phyloP scores from a whole-genome alignment of 441 rosid species.

The Euphorbia neoarborescens region DNA sequence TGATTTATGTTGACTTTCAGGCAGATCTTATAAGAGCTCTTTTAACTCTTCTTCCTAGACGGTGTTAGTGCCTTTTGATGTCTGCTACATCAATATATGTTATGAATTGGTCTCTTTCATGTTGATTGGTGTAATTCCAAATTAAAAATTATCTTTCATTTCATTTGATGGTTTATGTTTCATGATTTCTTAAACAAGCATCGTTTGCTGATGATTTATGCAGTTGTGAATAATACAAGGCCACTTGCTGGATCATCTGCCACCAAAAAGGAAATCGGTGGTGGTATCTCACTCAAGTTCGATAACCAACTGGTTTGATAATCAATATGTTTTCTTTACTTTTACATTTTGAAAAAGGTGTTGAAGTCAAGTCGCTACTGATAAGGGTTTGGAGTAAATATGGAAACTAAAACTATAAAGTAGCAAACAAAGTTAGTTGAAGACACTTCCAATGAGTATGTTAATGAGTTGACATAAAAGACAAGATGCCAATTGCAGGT shows the following conservation, averaged over 20 bases:
- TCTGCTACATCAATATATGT: constrained; percentile 89
- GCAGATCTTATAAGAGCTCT: constrained; percentile 90
- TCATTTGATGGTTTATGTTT: neutral
- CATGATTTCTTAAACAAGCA: constrained; percentile 45
- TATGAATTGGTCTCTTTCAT: neutral
- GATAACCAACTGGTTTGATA: no score
- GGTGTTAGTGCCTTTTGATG: constrained; percentile 91
- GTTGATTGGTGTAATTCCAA: neutral
- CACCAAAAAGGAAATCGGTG: constrained; percentile 49
- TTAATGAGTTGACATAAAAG: no score
- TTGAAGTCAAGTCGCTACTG: no score
- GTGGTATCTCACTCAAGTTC: constrained; percentile 71
- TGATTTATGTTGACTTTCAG: constrained; percentile 42
- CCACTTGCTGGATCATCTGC: constrained; percentile 61
- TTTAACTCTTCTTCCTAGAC: constrained; percentile 62
- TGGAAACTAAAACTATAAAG: no score
- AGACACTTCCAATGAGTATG: no score
- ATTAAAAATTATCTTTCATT: neutral
- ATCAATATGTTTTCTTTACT: no score
- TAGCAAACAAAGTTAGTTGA: no score
- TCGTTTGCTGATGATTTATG: constrained; percentile 82
- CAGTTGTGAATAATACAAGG: constrained; percentile 75
- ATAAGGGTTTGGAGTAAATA: no score
- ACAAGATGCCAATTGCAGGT: no score
- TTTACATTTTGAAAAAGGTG: no score